Evolutionary conservation across 441 rosid species (phyloP), one percentile per base, ranked within the genome.

Genomic region (Oxalis stricta): DNA sequence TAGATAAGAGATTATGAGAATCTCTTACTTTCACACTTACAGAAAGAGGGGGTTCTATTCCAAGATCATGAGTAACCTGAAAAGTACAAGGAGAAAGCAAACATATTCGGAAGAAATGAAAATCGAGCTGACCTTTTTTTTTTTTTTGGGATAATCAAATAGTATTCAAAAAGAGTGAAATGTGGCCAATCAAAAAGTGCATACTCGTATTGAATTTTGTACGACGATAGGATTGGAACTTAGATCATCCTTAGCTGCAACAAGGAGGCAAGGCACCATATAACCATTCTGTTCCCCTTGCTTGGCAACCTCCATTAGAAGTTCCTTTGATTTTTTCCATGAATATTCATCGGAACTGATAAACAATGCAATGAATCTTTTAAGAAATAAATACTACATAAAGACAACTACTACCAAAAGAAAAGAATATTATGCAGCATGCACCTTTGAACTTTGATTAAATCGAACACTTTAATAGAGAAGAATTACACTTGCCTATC

Each of bases 181-280:
- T n/a, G n/a, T n/a, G n/a, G n/a, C n/a, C n/a, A n/a, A n/a, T n/a
- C n/a, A n/a, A n/a, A n/a, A n/a, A n/a, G n/a, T n/a, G n/a, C n/a
- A n/a, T n/a, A n/a, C n/a, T n/a, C n/a, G n/a, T 38, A 79, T 78
- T 38, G 85, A 64, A 53, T 75, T 77, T 51, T 72, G 80, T 46
- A 72, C 71, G 29, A 77, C 60, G 73, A 74, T 70, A 31, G 71
- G 70, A 65, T 60, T 63, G 23, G 91, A 68, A 52, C 68, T 72
- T 52, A 77, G 56, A 64, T 80, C 91, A 64, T 77, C 84, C 60
- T 81, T 81, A 2, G 91, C 80, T 1, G 91, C 82, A 40, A 81
- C 61, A 33, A 81, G 75, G 26, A 77, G 71, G 63, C 85, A 81
- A 5, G 91, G 91, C 37, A 61, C 75, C 44, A 68, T 78, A 36